Conservation (phyloP, 495 filamentous ascomycete species). For the Penicillium psychrofluorescens region DNA sequence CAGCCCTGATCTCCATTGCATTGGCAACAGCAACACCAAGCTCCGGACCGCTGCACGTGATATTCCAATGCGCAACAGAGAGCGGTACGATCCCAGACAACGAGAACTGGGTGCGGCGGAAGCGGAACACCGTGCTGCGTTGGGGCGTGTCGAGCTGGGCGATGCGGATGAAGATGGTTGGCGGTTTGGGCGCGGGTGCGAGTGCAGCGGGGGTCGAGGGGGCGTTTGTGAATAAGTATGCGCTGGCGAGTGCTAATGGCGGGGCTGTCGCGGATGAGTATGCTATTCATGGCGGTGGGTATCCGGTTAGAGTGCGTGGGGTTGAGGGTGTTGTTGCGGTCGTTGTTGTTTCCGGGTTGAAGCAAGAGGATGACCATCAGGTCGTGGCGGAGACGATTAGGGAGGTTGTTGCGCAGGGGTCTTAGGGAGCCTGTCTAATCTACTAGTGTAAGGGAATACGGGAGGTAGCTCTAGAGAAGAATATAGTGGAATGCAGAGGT, state of each 20-base stretch:
- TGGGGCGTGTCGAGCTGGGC: constrained; percentile 61
- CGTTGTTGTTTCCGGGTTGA: constrained; percentile 67
- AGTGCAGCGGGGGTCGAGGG: constrained; percentile 42
- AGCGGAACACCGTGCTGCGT: constrained; percentile 62
- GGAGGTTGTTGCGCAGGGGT: constrained; percentile 29
- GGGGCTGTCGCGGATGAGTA: constrained; percentile 50
- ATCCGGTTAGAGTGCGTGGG: constrained; percentile 59
- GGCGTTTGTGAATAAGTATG: constrained; percentile 51
- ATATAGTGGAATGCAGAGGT: constrained; percentile 12
- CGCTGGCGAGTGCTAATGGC: constrained; percentile 30
- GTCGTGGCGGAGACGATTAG: constrained; percentile 60
- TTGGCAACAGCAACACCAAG: constrained; percentile 34
- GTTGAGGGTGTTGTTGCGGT: constrained; percentile 69
- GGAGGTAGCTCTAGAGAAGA: too few species aligned
- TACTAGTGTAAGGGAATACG: too few species aligned
- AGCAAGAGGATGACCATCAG: constrained; percentile 71
- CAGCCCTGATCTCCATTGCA: constrained; percentile 60
- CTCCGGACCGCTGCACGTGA: constrained; percentile 36
- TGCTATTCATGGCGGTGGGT: constrained; percentile 69
- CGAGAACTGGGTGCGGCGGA: constrained; percentile 53
- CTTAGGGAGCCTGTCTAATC: too few species aligned
- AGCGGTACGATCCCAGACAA: constrained; percentile 56
- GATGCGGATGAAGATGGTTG: constrained; percentile 51
- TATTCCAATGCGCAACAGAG: constrained; percentile 53
- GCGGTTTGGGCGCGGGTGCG: constrained; percentile 7